These are phyloP conservation scores for Lathyrus oleraceus DNA, from an alignment of 306 rosid species.

Conservation along the genomic window DNA sequence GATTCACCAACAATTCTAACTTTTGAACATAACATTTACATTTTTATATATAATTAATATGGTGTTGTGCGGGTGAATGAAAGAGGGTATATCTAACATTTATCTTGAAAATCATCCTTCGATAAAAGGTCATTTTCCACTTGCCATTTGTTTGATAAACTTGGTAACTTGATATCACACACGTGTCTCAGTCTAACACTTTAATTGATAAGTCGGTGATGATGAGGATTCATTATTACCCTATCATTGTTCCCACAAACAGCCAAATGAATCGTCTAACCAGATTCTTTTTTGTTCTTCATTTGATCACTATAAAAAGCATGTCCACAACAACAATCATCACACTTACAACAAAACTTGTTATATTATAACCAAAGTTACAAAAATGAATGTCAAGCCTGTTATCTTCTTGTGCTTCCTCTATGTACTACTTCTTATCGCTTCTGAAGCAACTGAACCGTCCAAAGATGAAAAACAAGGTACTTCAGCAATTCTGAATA, in stretches of 20 bases:
- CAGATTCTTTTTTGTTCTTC: neutral
- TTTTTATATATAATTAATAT: no score
- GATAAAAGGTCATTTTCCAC: neutral
- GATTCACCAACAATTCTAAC: no score
- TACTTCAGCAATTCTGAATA: neutral
- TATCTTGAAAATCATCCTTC: no score
- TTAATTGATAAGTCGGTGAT: neutral
- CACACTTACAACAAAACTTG: slow-evolving; percentile 11
- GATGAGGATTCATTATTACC: slow-evolving; percentile 22
- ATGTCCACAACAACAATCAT: neutral
- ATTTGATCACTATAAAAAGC: slow-evolving; percentile 27
- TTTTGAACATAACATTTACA: no score
- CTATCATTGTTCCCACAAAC: neutral
- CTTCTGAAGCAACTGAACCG: slow-evolving; percentile 25
- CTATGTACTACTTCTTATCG: slow-evolving; percentile 12
- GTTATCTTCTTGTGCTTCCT: slow-evolving; percentile 30
- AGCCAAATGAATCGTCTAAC: neutral
- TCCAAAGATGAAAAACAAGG: slow-evolving; percentile 30
- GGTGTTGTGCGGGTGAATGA: no score
- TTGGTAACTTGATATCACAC: slow-evolving; percentile 28
- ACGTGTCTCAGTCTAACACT: slow-evolving; percentile 24
- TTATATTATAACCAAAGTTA: neutral
- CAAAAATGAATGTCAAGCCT: slow-evolving; percentile 32
- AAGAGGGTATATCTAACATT: no score
- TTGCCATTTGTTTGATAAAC: slow-evolving; percentile 22